Conservation (phyloP, 192 early-diverging fungal species). For the Coemansia sp. region DNA sequence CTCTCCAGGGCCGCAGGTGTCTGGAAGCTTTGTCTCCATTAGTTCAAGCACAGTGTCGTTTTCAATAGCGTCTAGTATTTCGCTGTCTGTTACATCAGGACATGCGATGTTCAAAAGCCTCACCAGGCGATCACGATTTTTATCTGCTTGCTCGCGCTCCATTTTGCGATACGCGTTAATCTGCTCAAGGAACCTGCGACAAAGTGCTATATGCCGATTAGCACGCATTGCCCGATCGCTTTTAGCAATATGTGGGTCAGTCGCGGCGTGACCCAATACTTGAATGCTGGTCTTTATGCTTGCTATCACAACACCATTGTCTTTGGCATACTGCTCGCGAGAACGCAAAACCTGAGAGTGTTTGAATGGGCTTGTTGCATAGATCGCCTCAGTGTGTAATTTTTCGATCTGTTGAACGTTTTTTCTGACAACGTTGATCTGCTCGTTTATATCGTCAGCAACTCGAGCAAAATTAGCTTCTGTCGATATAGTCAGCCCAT, state of each 20-base stretch:
- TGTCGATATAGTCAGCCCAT: conserved; percentile 10
- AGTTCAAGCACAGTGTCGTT: conserved; percentile 7
- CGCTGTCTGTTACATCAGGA: conserved; percentile 24
- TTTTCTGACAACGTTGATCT: conserved; percentile 16
- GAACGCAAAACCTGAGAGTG: conserved; percentile 19
- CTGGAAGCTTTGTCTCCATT: conserved; percentile 13
- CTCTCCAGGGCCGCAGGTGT: conserved; percentile 10
- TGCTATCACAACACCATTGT: conserved; percentile 13
- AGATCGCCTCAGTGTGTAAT: conserved; percentile 30
- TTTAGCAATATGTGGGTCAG: conserved; percentile 12
- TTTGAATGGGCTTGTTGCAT: conserved; percentile 21
- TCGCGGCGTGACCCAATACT: conserved; percentile 14
- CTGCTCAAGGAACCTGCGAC: conserved; percentile 12
- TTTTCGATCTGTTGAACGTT: conserved; percentile 26
- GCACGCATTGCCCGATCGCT: conserved; percentile 10
- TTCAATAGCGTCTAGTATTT: conserved; percentile 26
- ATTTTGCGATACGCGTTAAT: conserved; percentile 29
- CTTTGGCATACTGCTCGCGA: conserved; percentile 18
- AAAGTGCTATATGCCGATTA: conserved; percentile 8
- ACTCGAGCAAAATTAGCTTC: conserved; percentile 19
- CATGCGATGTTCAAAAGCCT: conserved; percentile 24
- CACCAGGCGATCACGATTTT: conserved; percentile 31
- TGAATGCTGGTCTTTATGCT: conserved; percentile 13
- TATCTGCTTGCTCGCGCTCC: conserved; percentile 22
- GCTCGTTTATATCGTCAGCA: conserved; percentile 14